A percentile compares a stretch with the other conserved stretches of the same genome.
phyloP scores from a whole-genome alignment of 305 asterid species.

The Ruellia speciosa region DNA sequence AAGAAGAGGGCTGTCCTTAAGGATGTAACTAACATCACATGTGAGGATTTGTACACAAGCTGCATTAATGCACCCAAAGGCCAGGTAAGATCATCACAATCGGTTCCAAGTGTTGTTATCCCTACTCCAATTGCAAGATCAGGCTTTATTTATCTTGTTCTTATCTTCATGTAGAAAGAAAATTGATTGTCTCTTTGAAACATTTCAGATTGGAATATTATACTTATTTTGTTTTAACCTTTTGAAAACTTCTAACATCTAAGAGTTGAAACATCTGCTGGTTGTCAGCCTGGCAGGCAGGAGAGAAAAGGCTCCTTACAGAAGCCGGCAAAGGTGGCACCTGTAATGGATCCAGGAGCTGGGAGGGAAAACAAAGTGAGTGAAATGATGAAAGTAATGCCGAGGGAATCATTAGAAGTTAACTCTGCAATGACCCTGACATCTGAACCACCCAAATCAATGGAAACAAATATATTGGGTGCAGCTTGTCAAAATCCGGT shows the following conservation, averaged over 20 bases:
- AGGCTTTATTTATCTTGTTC: background rate
- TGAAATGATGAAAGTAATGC: conserved; percentile 25
- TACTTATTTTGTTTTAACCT: background rate
- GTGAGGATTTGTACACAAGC: conserved; percentile 36
- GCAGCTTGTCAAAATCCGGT: conserved; percentile 31
- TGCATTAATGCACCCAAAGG: conserved; percentile 37
- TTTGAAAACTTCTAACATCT: background rate
- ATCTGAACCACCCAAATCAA: conserved; percentile 27
- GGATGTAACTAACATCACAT: conserved; percentile 65
- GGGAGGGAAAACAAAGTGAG: conserved; percentile 26
- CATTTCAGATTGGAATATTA: background rate
- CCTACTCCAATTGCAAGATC: conserved; percentile 10
- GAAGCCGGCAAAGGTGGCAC: conserved; percentile 39
- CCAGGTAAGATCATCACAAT: conserved; percentile 36
- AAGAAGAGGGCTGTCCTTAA: conserved; percentile 70
- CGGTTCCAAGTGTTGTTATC: conserved; percentile 9
- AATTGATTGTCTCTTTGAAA: background rate
- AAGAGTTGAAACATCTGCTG: background rate
- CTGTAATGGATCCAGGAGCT: conserved; percentile 33
- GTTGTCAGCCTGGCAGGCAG: conserved; percentile 38
- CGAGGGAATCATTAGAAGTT: conserved; percentile 32
- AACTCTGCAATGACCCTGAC: conserved; percentile 22
- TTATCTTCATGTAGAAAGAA: background rate
- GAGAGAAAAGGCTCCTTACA: conserved; percentile 30
- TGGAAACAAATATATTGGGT: conserved; percentile 19